These are phyloP conservation scores for Diutina pseudorugosa DNA, from an alignment of 1,139 yeast genomes.

Conservation along the genomic window DNA sequence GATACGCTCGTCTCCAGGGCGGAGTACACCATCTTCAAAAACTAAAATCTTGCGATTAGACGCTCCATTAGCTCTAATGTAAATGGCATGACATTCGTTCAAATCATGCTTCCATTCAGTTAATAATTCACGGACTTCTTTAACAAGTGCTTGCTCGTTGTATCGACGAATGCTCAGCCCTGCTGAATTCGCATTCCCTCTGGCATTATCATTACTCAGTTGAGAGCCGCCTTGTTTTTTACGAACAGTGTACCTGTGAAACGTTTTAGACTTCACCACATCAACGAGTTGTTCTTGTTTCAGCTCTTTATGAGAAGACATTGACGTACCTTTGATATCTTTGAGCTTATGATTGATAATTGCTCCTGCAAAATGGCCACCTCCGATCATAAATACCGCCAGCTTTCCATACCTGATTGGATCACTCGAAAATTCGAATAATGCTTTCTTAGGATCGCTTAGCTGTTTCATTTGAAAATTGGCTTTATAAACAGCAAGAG, in stretches of 20 bases:
- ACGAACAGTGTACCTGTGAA: slow-evolving; percentile 92
- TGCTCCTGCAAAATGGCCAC: slow-evolving; percentile 98
- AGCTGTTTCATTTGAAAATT: slow-evolving; percentile 32
- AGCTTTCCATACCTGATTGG: slow-evolving; percentile 27
- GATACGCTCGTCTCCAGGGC: slow-evolving; percentile 43
- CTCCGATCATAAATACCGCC: slow-evolving; percentile 88
- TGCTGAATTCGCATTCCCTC: slow-evolving; percentile 94
- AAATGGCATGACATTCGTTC: slow-evolving; percentile 54
- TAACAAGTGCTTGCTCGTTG: slow-evolving; percentile 72
- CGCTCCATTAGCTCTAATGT: slow-evolving; percentile 73
- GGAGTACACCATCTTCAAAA: slow-evolving; percentile 42
- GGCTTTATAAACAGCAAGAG: slow-evolving; percentile 61
- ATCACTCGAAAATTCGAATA: slow-evolving; percentile 18
- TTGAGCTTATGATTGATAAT: slow-evolving; percentile 63
- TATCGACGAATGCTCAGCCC: slow-evolving; percentile 85
- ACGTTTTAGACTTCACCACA: slow-evolving; percentile 67
- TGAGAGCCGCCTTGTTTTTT: slow-evolving; percentile 98
- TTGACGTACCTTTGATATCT: slow-evolving; percentile 41
- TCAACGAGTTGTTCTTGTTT: slow-evolving; percentile 50
- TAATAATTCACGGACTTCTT: slow-evolving; percentile 63
- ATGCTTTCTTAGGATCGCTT: slow-evolving; percentile 16
- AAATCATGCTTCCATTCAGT: slow-evolving; percentile 52
- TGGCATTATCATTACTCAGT: slow-evolving; percentile 80
- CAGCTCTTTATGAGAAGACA: slow-evolving; percentile 24
- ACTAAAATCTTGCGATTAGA: slow-evolving; percentile 52